These are phyloP conservation scores for Capsicum pubescens DNA, from an alignment of 257 asterid species.

Conservation along the genomic window DNA sequence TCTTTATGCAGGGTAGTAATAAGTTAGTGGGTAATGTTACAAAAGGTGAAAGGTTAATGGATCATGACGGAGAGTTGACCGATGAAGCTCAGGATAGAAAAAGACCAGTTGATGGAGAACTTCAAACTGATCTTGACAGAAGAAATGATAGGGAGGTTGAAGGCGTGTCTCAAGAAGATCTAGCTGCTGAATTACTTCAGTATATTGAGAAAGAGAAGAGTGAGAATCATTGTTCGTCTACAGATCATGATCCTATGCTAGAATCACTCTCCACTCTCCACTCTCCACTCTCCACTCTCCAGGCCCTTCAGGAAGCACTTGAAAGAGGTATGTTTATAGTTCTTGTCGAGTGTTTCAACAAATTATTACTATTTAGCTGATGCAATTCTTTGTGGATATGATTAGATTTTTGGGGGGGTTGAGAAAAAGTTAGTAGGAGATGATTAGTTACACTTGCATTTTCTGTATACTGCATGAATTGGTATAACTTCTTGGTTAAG, in stretches of 20 bases:
- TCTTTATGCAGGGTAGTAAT: conserved; percentile 67
- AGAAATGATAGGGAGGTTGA: conserved; percentile 47
- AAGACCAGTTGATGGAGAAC: conserved; percentile 43
- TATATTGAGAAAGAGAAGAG: conserved; percentile 52
- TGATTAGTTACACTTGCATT: background rate
- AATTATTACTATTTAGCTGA: background rate
- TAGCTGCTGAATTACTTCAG: conserved; percentile 55
- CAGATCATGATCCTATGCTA: conserved; percentile 51
- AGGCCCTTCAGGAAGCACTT: conserved; percentile 61
- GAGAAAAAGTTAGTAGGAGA: background rate
- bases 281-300: conserved; percentile 56
- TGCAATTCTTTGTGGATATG: background rate
- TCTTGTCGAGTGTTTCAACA: background rate
- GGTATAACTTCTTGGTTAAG: background rate
- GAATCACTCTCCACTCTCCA: conserved; percentile 59
- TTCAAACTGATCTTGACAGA: conserved; percentile 46
- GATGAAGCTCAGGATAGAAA: conserved; percentile 55
- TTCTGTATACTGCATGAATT: background rate
- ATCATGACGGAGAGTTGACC: conserved; percentile 54
- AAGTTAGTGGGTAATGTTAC: conserved; percentile 49
- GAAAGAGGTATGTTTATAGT: conserved; percentile 56
- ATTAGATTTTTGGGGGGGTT: background rate
- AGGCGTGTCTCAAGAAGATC: conserved; percentile 48
- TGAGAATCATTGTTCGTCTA: conserved; percentile 47
- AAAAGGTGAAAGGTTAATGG: conserved; percentile 45